Evolutionary conservation across 345 rosid genomes (phyloP).

Genomic region (Trapa incisa): DNA sequence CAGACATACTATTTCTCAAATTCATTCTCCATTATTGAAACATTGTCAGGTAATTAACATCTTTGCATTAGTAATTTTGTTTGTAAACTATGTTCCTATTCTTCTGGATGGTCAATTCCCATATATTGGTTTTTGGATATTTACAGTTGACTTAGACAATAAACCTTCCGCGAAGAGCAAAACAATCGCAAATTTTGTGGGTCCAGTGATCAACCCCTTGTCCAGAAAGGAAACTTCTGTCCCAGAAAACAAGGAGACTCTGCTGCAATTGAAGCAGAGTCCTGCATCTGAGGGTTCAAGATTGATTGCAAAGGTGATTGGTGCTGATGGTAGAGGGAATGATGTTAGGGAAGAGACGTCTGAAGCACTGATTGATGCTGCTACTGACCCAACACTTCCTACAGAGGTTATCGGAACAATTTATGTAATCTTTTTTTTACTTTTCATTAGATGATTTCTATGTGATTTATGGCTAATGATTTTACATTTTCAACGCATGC

Average conservation of each 20-base stretch:
- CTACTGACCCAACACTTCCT: conserved; percentile 42
- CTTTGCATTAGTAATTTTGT: background rate
- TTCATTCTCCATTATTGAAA: conserved; percentile 86
- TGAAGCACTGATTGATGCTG: conserved; percentile 27
- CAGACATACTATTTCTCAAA: conserved; percentile 93
- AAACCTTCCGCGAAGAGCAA: conserved; percentile 43
- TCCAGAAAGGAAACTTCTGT: conserved; percentile 27
- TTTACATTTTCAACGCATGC: conserved; percentile 15
- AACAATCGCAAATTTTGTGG: conserved; percentile 26
- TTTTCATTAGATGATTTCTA: background rate
- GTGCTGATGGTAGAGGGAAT: conserved; percentile 27
- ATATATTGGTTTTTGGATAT: conserved; percentile 7
- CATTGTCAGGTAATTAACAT: conserved; percentile 58
- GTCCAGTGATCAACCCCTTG: conserved; percentile 21
- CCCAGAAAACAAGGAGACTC: conserved; percentile 34
- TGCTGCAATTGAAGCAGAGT: conserved; percentile 23
- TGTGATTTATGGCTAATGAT: background rate
- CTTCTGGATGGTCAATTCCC: background rate
- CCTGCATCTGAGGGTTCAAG: conserved; percentile 22
- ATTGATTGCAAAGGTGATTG: conserved; percentile 22
- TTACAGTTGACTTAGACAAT: conserved; percentile 51
- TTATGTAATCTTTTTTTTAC: background rate
- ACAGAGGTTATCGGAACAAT: conserved; percentile 44
- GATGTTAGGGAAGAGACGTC: conserved; percentile 26
- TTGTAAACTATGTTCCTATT: conserved; percentile 4